phyloP scores from a whole-genome alignment of 257 asterid species.

The Solanum chilense region DNA sequence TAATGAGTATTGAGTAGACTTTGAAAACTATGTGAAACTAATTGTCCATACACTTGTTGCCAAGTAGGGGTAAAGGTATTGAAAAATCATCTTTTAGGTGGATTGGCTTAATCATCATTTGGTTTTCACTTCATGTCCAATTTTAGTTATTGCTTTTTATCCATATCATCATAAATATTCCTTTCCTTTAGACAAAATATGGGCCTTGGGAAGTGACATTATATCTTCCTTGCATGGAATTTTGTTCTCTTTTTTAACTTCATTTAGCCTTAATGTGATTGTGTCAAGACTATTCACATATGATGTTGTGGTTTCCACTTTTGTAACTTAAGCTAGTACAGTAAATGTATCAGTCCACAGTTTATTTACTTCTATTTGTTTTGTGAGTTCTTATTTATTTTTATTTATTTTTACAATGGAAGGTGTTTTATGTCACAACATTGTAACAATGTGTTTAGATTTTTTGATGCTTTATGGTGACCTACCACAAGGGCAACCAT shows the following conservation, averaged over 20 bases:
- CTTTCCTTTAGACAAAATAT: neutral
- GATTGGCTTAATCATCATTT: slow-evolving; percentile 6
- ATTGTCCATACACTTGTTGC: neutral
- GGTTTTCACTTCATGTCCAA: slow-evolving; percentile 1
- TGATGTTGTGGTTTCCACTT: neutral
- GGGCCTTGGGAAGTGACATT: neutral
- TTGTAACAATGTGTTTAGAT: neutral
- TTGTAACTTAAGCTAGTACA: neutral
- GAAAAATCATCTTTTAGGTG: neutral
- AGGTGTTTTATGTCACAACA: neutral
- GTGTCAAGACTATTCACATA: neutral
- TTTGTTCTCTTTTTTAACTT: neutral
- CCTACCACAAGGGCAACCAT: neutral
- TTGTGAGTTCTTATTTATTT: neutral
- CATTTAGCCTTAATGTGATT: neutral
- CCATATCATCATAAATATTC: slow-evolving; percentile 7
- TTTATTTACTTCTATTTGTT: neutral
- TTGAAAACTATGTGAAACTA: neutral
- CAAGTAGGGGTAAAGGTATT: neutral
- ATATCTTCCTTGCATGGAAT: neutral
- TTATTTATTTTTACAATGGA: neutral
- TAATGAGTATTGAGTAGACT: neutral
- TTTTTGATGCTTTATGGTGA: neutral
- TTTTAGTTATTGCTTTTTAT: slow-evolving; percentile 3
- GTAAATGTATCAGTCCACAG: neutral